Evolutionary conservation across 1,139 yeast genomes (phyloP), one percentile per base, ranked within the genome.

Genomic region (Zygosaccharomyces pseudobailii): DNA sequence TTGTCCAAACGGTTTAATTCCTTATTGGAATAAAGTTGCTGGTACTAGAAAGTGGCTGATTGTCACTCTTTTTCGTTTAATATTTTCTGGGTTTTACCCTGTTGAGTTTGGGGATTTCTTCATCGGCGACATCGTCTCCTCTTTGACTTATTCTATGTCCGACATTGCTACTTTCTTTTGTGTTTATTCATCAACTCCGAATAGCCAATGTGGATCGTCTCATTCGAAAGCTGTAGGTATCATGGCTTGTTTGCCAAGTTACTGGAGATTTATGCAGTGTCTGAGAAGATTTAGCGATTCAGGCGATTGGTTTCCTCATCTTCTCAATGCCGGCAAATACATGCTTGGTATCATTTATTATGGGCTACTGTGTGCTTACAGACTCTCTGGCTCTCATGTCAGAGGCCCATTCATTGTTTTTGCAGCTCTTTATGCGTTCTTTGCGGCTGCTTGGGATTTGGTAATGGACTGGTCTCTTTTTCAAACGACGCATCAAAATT

Each of bases 81-180:
- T 85, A 0, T 71, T 86, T 4, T 85, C 96, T 1, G 97, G 98
- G 0, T 72, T 88, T 34, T 92, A 86, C 59, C 96, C 97, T 0
- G 97, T 92, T 46, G 97, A 92, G 67, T 92, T 92, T 63, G 75
- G 94, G 51, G 98, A 92, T 68, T 90, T 92, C 72, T 89, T 88
- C 64, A 58, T 90, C 46, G 98, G 97, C 20, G 98, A 92, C 67
- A 82, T 92, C 30, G 71, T 89, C 45, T 87, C 95, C 67, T 86
- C 96, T 32, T 71, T 92, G 62, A 86, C 96, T 0, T 92, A 92
- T 66, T 78, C 96, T 1, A 73, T 88, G 72, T 87, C 96, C 3
- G 92, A 90, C 58, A 69, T 87, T 24, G 84, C 95, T 1, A 80
- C 89, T 65, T 88, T 87, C 70, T 82, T 88, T 53, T 92, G 98